Evolutionary conservation across 1,284 basidiomycete genomes (phyloP), one percentile per base, ranked within the genome.

Genomic region (Trametes versicolor): DNA sequence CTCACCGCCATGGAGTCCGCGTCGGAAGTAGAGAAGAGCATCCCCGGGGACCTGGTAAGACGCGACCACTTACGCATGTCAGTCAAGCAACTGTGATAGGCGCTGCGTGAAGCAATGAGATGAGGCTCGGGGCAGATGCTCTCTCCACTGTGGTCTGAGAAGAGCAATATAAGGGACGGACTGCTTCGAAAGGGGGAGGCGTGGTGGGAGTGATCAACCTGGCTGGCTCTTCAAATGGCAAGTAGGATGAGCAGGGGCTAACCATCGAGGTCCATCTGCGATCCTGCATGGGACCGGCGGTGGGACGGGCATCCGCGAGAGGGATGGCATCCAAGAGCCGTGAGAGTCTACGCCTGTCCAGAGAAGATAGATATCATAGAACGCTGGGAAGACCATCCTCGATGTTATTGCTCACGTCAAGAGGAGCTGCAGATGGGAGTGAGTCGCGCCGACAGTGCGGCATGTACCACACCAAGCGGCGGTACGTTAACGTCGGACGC

Each of bases 211-310:
- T 10, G 3, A 23, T 27, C 21, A 10, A 25, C 15, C 12, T 1
- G 4, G 21, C 21, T 41, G 4, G 45, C 23, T 10, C 45, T 36
- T 36, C 9, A 32, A 21, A 36, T 52, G 32, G 29, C 12, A 36
- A 21, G 27, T 37, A 8, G 19, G 23, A 25, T 23, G 13, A 17
- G 36, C 9, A 21, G 41, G 6, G 36, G 8, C 19, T 1, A 3
- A 15, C 12, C 5, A 25, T 23, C n/a, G 36, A 36, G 36, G 47
- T 45, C 23, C 41, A 54, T 54, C 36, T 36, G 36, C 54, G 58
- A 64, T 60, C 58, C 58, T 50, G 7, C 27, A 43, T 50, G 57
- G 34, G 62, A 56, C 45, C 51, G 62, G 19, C 23, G 12, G 25
- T 32, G 15, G 4, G 52, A 25, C 51, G 52, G 52, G 13, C 23